Evolutionary conservation across 331 rosid genomes (phyloP), one percentile per base, ranked within the genome.

Genomic region (Stylosanthes scabra): DNA sequence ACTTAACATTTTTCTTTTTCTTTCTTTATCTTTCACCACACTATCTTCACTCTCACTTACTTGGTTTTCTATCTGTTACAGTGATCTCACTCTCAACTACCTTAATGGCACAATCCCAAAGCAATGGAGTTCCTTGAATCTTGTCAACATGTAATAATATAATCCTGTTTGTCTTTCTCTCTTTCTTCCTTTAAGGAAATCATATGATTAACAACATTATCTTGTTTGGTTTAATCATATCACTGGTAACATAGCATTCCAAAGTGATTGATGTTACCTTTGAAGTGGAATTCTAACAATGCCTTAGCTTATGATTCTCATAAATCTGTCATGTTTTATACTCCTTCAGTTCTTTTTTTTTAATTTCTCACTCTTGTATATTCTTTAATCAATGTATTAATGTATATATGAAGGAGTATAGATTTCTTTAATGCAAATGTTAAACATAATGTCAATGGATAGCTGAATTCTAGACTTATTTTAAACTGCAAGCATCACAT

Each of bases 31-130:
- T 47, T 47, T 34, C 3, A 14, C 29, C 16, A 16, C 16, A 16
- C 27, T 4, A 54, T 45, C 64, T 68, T 57, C 62, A 52, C 68
- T 8, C 3, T 10, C 47, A 70, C 59, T 54, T 54, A 58, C 10
- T 67, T 11, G 9, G 3, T 47, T 13, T 31, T 46, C 13, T 10
- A 10, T 8, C 29, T 8, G 54, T 6, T 56, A 6, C 80, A 90
- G 97, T 14, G 93, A 91, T 58, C 83, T 93, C 75, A 6, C 83
- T 16, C 90, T 84, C 58, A 93, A 93, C 79, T 89, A 87, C 68
- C 87, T 93, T 29, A 86, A 39, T 28, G 97, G 98, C 42, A 45
- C 89, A 67, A 87, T 93, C 49, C 98, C 97, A 80, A 66, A 47
- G 37, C 74, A 87, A 87, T 93, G 82, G 87, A 80, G 69, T 7